Evolutionary conservation across 306 rosid genomes (phyloP).

Genomic region (Sesbania bispinosa): DNA sequence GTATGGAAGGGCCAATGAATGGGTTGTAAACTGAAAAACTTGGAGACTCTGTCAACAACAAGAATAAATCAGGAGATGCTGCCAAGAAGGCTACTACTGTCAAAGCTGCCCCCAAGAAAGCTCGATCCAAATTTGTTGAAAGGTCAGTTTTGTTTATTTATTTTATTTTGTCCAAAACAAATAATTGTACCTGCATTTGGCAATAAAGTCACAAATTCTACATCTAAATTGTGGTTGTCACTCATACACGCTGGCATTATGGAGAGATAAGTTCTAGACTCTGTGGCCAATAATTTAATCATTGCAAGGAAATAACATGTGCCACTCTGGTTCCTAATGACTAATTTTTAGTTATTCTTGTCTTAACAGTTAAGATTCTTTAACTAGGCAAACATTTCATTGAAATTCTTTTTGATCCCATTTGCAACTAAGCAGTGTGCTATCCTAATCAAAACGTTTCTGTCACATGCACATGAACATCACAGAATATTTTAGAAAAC

Average conservation of each 20-base stretch:
- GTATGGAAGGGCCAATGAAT: conserved; percentile 85
- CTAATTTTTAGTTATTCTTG: conserved; percentile 5
- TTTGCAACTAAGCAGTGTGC: not conserved
- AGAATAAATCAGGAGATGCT: conserved; percentile 73
- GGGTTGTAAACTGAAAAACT: conserved; percentile 99
- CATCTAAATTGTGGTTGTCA: conserved; percentile 7
- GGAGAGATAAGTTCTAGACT: conserved; percentile 7
- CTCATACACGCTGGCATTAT: conserved; percentile 14
- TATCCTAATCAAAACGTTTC: conserved; percentile 10
- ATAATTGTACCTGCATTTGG: conserved; percentile 8
- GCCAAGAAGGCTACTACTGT: conserved; percentile 55
- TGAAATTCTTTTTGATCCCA: not conserved
- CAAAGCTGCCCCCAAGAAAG: conserved; percentile 52
- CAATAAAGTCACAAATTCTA: not conserved
- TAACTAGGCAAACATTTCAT: conserved; percentile 17
- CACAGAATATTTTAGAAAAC: not conserved
- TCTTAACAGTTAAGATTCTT: conserved; percentile 35
- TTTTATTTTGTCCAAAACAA: not conserved
- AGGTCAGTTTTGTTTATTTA: conserved; percentile 50
- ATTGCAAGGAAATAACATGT: conserved; percentile 27
- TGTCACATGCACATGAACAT: conserved; percentile 25
- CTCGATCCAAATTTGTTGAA: conserved; percentile 58
- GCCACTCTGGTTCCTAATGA: conserved; percentile 13
- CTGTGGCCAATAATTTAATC: conserved; percentile 23
- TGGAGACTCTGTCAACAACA: conserved; percentile 79